A percentile compares a stretch with the other conserved stretches of the same genome.
Conservation (phyloP, 2,329 filamentous ascomycete genomes). For the Exutisphaerella laricina region DNA sequence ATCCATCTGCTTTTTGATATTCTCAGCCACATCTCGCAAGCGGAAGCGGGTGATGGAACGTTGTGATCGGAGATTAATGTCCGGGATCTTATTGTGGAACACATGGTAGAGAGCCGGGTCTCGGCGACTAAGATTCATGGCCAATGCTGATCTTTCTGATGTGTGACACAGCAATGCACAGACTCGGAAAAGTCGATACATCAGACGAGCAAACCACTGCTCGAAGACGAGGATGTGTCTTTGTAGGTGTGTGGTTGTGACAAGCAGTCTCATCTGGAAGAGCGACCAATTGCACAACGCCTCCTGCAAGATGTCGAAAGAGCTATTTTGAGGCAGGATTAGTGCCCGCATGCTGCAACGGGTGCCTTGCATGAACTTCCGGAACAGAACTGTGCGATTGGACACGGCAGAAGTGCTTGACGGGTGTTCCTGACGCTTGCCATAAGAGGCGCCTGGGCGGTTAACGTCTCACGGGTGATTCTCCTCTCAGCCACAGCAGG, state of each 20-base stretch:
- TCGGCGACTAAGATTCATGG: background rate
- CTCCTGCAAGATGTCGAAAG: slow-evolving; percentile 1
- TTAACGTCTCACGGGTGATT: background rate
- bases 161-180: background rate
- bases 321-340: slow-evolving; percentile 2
- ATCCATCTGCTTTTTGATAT: background rate
- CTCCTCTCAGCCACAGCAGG: background rate
- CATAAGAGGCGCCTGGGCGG: background rate
- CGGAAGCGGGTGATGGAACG: background rate
- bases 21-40: no score
- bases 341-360: background rate
- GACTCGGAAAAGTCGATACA: background rate
- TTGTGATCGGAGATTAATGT: slow-evolving; percentile 5
- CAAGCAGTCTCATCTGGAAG: slow-evolving; percentile 1
- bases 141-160: background rate
- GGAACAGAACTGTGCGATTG: background rate
- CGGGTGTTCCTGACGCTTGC: slow-evolving; percentile 4
- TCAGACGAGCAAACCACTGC: background rate
- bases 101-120: no score
- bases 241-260: background rate
- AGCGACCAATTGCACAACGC: background rate
- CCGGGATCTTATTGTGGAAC: background rate
- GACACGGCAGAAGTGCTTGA: background rate
- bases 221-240: background rate
- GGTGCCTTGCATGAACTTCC: background rate